phyloP scores from a whole-genome alignment of 2,329 filamentous ascomycete genomes.

The Exophiala spinifera region DNA sequence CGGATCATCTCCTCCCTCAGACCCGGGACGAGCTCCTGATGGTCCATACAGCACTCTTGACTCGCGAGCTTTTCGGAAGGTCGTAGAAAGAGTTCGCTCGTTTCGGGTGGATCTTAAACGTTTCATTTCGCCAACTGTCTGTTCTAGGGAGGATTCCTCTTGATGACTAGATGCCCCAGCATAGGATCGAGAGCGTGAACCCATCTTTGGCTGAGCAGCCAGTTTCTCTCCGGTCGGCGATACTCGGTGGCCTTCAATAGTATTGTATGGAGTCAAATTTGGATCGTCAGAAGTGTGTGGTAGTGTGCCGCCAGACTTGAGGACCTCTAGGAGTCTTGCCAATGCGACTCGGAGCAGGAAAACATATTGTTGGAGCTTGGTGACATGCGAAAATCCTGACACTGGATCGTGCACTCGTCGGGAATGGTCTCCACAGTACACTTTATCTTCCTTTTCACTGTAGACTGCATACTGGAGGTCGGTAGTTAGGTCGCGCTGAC shows the following conservation, averaged over 20 bases:
- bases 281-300: slow-evolving; percentile 74
- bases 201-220: slow-evolving; percentile 57
- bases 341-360: slow-evolving; percentile 89
- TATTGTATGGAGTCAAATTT: slow-evolving; percentile 64
- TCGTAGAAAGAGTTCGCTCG: slow-evolving; percentile 90
- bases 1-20: slow-evolving; percentile 61
- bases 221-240: slow-evolving; percentile 49
- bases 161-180: slow-evolving; percentile 58
- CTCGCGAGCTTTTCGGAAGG: slow-evolving; percentile 82
- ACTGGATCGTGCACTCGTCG: slow-evolving; percentile 54
- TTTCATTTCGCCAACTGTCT: slow-evolving; percentile 91
- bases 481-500: slow-evolving; percentile 68
- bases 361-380: slow-evolving; percentile 89
- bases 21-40: slow-evolving; percentile 69
- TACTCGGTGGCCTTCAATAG: slow-evolving; percentile 60
- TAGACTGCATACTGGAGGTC: slow-evolving; percentile 68
- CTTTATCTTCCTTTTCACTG: slow-evolving; percentile 63
- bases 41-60: slow-evolving; percentile 91
- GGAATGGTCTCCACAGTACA: slow-evolving; percentile 62
- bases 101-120: slow-evolving; percentile 87
- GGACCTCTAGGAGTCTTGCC: slow-evolving; percentile 80
- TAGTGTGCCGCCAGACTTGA: slow-evolving; percentile 77
- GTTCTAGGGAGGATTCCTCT: slow-evolving; percentile 79
- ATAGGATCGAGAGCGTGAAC: slow-evolving; percentile 71
- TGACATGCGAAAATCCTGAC: slow-evolving; percentile 69